Percentiles rank a stretch among this genome's conserved stretches.
Conservation (phyloP, 2,329 filamentous ascomycete genomes). For the Phialophora chinensis region DNA sequence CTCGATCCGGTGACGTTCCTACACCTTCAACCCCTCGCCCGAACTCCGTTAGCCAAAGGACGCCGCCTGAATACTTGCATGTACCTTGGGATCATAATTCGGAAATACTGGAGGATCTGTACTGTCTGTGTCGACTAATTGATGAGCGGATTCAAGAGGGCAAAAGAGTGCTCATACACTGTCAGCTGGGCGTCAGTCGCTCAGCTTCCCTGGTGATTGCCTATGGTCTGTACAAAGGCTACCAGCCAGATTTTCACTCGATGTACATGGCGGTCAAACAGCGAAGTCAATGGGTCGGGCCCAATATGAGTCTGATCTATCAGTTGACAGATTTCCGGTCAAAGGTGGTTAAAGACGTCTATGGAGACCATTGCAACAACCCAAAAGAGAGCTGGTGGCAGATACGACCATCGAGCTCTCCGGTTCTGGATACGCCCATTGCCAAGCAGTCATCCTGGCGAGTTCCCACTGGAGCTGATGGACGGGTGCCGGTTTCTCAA, state of each 20-base stretch:
- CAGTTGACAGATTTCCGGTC: slow-evolving; percentile 68
- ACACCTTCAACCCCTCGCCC: slow-evolving; percentile 37
- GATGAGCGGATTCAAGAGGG: slow-evolving; percentile 63
- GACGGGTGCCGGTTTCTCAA: slow-evolving; percentile 10
- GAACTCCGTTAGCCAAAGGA: slow-evolving; percentile 18
- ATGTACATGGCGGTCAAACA: slow-evolving; percentile 69
- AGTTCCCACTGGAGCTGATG: slow-evolving; percentile 7
- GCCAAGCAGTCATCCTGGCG: slow-evolving; percentile 26
- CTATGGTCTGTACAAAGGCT: slow-evolving; percentile 69
- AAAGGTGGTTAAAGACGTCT: slow-evolving; percentile 45
- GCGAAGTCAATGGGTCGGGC: slow-evolving; percentile 70
- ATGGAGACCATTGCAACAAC: slow-evolving; percentile 33
- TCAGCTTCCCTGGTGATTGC: slow-evolving; percentile 71
- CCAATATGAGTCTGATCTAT: slow-evolving; percentile 73
- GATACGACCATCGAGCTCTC: slow-evolving; percentile 15
- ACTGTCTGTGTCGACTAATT: slow-evolving; percentile 65
- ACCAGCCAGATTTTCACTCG: slow-evolving; percentile 66
- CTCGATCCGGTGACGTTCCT: slow-evolving; percentile 43
- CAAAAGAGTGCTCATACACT: slow-evolving; percentile 68
- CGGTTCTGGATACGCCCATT: slow-evolving; percentile 28
- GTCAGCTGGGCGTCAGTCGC: slow-evolving; percentile 68
- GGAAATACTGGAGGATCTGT: slow-evolving; percentile 68
- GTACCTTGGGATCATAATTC: slow-evolving; percentile 72
- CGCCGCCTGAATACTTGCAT: slow-evolving; percentile 66
- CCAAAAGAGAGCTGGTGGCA: slow-evolving; percentile 36